Evolutionary conservation across 2,329 filamentous ascomycete species (phyloP).

Genomic region (Diplodia mutila): DNA sequence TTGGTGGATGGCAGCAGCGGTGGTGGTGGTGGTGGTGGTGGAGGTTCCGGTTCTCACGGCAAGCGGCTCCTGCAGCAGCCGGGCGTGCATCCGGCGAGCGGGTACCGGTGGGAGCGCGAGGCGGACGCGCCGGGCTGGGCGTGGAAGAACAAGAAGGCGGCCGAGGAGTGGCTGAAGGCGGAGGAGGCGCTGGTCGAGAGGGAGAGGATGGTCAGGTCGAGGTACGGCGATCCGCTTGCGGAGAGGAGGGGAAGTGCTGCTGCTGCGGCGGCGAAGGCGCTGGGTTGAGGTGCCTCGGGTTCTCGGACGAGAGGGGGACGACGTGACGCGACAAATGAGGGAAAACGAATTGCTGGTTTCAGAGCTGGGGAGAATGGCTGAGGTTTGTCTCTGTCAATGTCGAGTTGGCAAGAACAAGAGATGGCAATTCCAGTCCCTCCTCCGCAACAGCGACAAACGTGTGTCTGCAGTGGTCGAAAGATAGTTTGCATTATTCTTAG

Average conservation of each 20-base stretch:
- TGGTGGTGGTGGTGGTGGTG: too few relatives aligned
- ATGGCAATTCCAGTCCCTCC: too few relatives aligned
- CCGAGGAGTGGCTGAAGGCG: slow-evolving; percentile 42
- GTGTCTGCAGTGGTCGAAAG: too few relatives aligned
- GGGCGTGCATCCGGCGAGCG: slow-evolving; percentile 35
- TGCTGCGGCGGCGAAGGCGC: not conserved
- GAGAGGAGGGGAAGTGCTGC: not conserved
- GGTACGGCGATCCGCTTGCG: slow-evolving; percentile 25
- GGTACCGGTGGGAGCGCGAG: slow-evolving; percentile 42
- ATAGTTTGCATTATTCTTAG: too few relatives aligned
- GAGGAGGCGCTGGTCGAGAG: slow-evolving; percentile 42
- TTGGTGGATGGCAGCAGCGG: not conserved
- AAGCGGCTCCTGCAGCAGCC: not conserved
- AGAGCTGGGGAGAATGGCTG: too few relatives aligned
- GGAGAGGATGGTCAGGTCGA: slow-evolving; percentile 36
- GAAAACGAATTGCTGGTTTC: not conserved
- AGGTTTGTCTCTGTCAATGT: too few relatives aligned
- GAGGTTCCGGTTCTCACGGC: not conserved
- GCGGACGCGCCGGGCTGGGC: slow-evolving; percentile 45
- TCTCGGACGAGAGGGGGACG: not conserved
- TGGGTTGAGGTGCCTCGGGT: not conserved
- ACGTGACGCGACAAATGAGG: not conserved
- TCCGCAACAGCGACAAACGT: too few relatives aligned
- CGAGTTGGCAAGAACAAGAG: too few relatives aligned
- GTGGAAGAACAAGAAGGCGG: slow-evolving; percentile 43